Base-by-base conservation (phyloP, 2,329 filamentous ascomycete species). In the Didymosphaeria variabile region DNA sequence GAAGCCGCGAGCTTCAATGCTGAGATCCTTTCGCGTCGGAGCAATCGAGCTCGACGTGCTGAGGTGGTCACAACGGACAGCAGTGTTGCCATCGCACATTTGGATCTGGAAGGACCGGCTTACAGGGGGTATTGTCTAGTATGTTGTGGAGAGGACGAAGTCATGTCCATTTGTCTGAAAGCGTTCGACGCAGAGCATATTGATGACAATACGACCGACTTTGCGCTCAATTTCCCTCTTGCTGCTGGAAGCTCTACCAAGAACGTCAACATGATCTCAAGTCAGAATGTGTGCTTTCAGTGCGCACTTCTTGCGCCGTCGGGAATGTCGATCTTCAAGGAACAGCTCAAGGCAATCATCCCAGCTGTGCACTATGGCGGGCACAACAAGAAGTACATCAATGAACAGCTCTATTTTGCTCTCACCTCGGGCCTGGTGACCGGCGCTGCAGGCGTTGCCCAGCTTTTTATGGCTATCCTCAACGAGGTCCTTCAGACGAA, bases 131-230 rank as follows among this genome's bases (percentile, higher is more conserved):
- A 36, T 36, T 36, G 34, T 36, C 34, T 36, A 15, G 13, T 36
- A 12, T 36, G 34, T 8, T 36, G 34, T 15, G 34, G 34, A 10
- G 34, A 36, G 10, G 34, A 36, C 13, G 34, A 76, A 55, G 59
- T 76, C 53, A 75, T 77, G 74, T 73, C 71, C 1, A 71, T 78
- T 40, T 74, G 69, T 21, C 60, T 78, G 44, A 77, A 77, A 55
- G 57, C 65, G 13, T 59, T 69, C 2, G 65, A 70, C 10, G 29
- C 62, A 3, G 66, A 64, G 6, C 62, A 71, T n/a, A 57, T 23
- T 0, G 67, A 66, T 5, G 65, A 68, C 38, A 78, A 77, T 57
- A 77, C 75, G 5, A 70, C 64, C 17, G 71, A 77, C 58, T 77
- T 77, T 46, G 74, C 73, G 6, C 71, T 76, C 53, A 72, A 77